These are phyloP conservation scores for Zygosaccharomyces sapae DNA, from an alignment of 1,139 yeast genomes.

Conservation along the genomic window DNA sequence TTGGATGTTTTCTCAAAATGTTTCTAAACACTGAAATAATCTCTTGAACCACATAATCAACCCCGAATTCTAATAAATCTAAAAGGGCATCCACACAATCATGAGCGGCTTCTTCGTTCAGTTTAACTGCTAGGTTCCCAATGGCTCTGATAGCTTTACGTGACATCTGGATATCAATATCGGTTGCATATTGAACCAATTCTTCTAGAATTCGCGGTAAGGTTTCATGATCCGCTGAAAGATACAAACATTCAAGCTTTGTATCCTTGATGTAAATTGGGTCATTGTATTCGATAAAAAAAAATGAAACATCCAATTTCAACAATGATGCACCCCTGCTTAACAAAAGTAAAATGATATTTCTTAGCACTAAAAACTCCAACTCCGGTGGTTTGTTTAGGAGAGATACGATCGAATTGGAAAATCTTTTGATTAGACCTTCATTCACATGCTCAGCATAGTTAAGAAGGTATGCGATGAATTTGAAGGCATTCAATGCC, in stretches of 20 bases:
- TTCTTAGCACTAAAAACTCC: constrained; percentile 77
- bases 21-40: constrained; percentile 72
- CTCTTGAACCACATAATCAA: constrained; percentile 77
- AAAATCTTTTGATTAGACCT: constrained; percentile 53
- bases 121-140: constrained; percentile 80
- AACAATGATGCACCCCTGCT: constrained; percentile 58
- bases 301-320: constrained; percentile 64
- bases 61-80: constrained; percentile 59
- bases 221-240: constrained; percentile 66
- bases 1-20: constrained; percentile 72
- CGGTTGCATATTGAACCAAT: constrained; percentile 80
- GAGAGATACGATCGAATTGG: constrained; percentile 67
- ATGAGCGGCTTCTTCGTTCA: constrained; percentile 53
- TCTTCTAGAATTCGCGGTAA: constrained; percentile 64
- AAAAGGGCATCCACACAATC: constrained; percentile 61
- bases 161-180: constrained; percentile 79
- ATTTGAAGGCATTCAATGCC: constrained; percentile 69
- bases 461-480: constrained; percentile 67
- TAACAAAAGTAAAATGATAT: constrained; percentile 69
- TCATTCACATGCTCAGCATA: constrained; percentile 49
- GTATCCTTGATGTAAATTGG: constrained; percentile 88
- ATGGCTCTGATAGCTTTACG: constrained; percentile 84
- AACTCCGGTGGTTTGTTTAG: constrained; percentile 77
- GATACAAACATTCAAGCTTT: constrained; percentile 78
- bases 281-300: constrained; percentile 79